A percentile compares a stretch with the other conserved stretches of the same genome.
These are phyloP conservation scores for Diphasiastrum complanatum DNA, from an alignment of 83 land plant genomes.

Conservation along the genomic window DNA sequence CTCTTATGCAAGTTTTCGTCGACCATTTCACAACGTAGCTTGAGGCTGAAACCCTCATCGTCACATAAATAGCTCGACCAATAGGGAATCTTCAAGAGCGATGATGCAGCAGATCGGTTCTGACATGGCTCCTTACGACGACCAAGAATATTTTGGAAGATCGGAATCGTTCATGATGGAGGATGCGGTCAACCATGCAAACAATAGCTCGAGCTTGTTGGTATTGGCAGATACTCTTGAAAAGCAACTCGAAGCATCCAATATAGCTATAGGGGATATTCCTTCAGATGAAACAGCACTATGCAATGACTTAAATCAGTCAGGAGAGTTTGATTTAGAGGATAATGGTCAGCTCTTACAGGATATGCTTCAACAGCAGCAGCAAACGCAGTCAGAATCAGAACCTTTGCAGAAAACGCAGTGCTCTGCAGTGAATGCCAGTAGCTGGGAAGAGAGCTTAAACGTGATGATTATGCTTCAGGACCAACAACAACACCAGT, in stretches of 20 bases:
- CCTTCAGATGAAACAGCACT: not conserved
- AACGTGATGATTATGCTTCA: conserved; percentile 40
- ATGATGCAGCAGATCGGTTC: conserved; percentile 19
- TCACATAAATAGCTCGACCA: too few species aligned
- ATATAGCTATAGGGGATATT: not conserved
- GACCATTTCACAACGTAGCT: too few species aligned
- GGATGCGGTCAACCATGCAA: not conserved
- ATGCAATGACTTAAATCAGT: too few species aligned
- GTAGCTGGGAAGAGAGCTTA: conserved; percentile 43
- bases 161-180: not conserved
- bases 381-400: conserved; percentile 1
- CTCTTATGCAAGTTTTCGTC: too few species aligned
- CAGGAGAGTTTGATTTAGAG: conserved; percentile 15
- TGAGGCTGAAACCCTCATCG: too few species aligned
- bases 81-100: not conserved
- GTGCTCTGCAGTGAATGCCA: conserved; percentile 14
- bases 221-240: conserved; percentile 15
- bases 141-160: conserved; percentile 11
- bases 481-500: conserved; percentile 29
- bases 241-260: conserved; percentile 13
- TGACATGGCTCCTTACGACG: conserved; percentile 1
- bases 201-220: conserved; percentile 3
- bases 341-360: conserved; percentile 23
- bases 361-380: conserved; percentile 24
- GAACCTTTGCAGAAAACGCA: too few species aligned